phyloP scores from a whole-genome alignment of 1,284 basidiomycete genomes.

The Ceratobasidium sp. region DNA sequence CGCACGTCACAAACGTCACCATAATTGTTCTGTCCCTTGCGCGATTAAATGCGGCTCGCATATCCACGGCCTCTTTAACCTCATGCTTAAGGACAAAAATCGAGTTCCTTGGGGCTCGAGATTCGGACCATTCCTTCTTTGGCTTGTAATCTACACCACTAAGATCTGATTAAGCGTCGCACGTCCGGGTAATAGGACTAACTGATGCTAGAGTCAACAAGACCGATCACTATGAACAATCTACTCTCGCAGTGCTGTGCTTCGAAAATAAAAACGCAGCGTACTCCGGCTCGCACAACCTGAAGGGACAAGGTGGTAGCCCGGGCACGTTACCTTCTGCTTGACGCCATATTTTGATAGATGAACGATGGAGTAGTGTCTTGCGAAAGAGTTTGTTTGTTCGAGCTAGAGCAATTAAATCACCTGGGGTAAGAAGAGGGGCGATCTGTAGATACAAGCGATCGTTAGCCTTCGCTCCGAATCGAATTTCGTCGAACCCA shows the following conservation, averaged over 20 bases:
- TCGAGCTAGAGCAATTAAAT: slow-evolving; percentile 12
- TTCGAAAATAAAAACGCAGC: slow-evolving; percentile 24
- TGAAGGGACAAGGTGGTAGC: slow-evolving; percentile 5
- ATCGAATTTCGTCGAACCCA: too few species aligned
- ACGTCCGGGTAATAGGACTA: too few species aligned
- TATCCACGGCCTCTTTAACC: background rate
- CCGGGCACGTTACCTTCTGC: slow-evolving; percentile 17
- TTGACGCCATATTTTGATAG: slow-evolving; percentile 11
- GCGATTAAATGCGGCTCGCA: background rate
- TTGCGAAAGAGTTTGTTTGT: slow-evolving; percentile 17
- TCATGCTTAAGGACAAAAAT: background rate
- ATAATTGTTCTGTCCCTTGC: background rate
- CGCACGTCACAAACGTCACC: too few species aligned
- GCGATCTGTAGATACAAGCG: slow-evolving; percentile 1
- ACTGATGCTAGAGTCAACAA: too few species aligned
- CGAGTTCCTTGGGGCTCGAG: background rate
- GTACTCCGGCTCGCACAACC: slow-evolving; percentile 25
- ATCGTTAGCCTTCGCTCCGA: background rate
- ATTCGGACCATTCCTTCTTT: background rate
- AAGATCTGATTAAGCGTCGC: background rate
- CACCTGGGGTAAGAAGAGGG: slow-evolving; percentile 6
- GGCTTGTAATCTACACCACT: background rate
- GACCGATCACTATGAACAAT: too few species aligned
- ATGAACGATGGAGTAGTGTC: background rate
- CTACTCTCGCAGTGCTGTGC: background rate